Base-by-base conservation (phyloP, 163 green algal species). In the Volvox carteri region DNA sequence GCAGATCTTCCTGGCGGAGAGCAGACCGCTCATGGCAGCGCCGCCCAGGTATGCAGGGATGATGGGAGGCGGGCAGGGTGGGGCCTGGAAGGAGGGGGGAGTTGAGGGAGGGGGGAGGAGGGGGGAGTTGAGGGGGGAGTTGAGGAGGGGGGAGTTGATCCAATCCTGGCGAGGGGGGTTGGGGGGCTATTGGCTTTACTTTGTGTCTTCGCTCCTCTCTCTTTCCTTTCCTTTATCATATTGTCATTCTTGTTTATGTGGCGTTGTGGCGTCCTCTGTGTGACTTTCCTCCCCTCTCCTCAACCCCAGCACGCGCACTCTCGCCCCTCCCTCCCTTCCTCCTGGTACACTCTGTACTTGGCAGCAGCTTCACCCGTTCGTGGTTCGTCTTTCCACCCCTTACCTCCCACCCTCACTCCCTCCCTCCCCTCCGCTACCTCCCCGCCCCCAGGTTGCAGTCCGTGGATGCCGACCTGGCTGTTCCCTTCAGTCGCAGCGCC, bases 1-100 rank as follows among this genome's bases (percentile, higher is more conserved):
- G 70, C 94, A 97, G 74, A 87, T 70, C 76, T 97, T 98, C 86
- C 92, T 98, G 37, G 88, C 92, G 33, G 96, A 98, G 89, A 92
- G 88, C 48, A 54, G 35, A 41, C 28, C 41, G 23, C 54, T 84
- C 84, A 84, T 89, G 72, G 72, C 52, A 41, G 67, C 68, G 37
- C 68, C 83, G 68, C 83, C 83, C 44, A 87, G 80, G 80, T 87
- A 33, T 7, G 79, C 2, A 73, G 35, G 33, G 56, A 23, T 8
- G 19, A n/a, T 19, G 14, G 56, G 56, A 67, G 56, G 56, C 14
- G 56, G 56, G 68, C 35, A 35, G 35, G 68, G 7, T n/a, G n/a
- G n/a, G 28, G 35, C 35, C 4, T 35, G 18, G 68, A 21, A 35
- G 37, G 68, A 44, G 62, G 28, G 7, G n/a, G 30, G 62, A 18